Evolutionary conservation across 345 rosid species (phyloP).

Genomic region (Pistacia vera): DNA sequence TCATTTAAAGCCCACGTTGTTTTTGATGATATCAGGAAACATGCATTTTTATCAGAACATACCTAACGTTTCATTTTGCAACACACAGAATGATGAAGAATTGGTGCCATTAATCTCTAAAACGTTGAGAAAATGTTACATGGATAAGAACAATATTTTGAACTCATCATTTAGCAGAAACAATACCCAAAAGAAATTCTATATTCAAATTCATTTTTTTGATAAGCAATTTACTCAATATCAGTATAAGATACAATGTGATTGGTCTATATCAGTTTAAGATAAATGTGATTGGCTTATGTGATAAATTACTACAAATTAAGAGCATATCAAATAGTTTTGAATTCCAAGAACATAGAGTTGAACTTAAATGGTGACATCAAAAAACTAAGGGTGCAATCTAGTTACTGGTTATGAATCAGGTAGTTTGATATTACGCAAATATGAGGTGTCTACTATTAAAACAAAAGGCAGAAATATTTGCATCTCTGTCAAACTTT

Average conservation of each 20-base stretch:
- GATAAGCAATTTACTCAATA: neutral
- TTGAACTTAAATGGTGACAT: neutral
- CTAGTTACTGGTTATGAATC: too few species aligned
- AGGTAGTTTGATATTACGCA: too few species aligned
- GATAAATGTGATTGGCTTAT: neutral
- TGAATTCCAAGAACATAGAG: neutral
- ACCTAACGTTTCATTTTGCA: too few species aligned
- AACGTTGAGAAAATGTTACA: neutral
- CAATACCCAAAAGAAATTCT: neutral
- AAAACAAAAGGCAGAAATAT: too few species aligned
- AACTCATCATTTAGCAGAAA: neutral
- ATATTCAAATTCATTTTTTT: neutral
- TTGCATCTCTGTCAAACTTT: neutral
- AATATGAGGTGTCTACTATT: too few species aligned
- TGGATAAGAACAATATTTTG: slow-evolving; percentile 4
- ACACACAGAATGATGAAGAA: too few species aligned
- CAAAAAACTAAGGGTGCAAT: too few species aligned
- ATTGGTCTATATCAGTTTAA: neutral
- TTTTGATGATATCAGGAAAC: too few species aligned
- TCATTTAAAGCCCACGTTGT: neutral
- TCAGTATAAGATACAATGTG: neutral
- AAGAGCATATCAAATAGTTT: neutral
- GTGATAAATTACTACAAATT: neutral
- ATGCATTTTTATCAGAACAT: too few species aligned
- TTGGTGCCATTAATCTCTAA: neutral